phyloP scores from a whole-genome alignment of 176 grass and related monocot genomes.

The Carex pumila region DNA sequence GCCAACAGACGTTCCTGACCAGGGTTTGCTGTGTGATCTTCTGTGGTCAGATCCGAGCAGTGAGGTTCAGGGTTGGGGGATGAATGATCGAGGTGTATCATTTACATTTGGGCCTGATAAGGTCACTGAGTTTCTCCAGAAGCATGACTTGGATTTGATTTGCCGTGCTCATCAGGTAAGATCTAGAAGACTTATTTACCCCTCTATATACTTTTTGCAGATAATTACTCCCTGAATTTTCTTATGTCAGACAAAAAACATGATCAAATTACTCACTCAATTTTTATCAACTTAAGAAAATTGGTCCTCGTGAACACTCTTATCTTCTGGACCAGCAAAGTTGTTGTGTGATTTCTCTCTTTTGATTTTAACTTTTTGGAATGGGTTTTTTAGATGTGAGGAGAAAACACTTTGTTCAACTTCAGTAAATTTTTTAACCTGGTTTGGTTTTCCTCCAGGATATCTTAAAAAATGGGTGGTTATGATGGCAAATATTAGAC shows the following conservation, averaged over 20 bases:
- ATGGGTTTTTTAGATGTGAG: background rate
- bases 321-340: background rate
- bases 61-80: conserved; percentile 24
- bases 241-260: background rate
- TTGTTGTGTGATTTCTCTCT: background rate
- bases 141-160: conserved; percentile 30
- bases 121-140: conserved; percentile 24
- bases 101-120: conserved; percentile 32
- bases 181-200: background rate
- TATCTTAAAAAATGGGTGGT: background rate
- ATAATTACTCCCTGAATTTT: background rate
- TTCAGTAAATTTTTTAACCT: background rate
- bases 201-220: background rate
- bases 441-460: background rate
- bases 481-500: background rate
- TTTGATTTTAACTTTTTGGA: background rate
- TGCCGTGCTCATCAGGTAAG: conserved; percentile 35
- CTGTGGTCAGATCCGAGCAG: conserved; percentile 27
- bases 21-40: conserved; percentile 29
- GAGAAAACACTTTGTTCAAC: background rate
- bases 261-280: background rate
- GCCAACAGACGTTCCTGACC: conserved; percentile 31
- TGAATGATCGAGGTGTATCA: conserved; percentile 27
- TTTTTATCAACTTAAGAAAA: background rate
- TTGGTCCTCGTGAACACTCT: background rate